A percentile compares a stretch with the other conserved stretches of the same genome.
phyloP scores from a whole-genome alignment of 352 stramenopile genomes.

The Phytophthora podocarpi region DNA sequence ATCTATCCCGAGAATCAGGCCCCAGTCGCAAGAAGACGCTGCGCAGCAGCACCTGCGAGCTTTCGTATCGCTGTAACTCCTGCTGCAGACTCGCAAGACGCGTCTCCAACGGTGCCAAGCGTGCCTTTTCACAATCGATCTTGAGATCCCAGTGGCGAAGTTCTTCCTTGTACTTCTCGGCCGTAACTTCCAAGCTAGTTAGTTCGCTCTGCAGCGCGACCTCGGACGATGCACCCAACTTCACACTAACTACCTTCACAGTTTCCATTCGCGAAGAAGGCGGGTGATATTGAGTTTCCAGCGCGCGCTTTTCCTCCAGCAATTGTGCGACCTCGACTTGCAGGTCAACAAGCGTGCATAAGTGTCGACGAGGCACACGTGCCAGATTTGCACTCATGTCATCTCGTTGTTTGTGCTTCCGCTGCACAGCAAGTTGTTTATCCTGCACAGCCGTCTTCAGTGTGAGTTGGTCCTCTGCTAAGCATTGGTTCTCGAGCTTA shows the following conservation, averaged over 20 bases:
- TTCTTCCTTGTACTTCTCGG: slow-evolving; percentile 44
- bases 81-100: slow-evolving; percentile 36
- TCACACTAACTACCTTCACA: not conserved
- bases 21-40: slow-evolving; percentile 36
- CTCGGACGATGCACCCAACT: slow-evolving; percentile 6
- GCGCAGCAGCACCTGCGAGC: slow-evolving; percentile 32
- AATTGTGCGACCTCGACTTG: slow-evolving; percentile 58
- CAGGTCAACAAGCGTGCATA: slow-evolving; percentile 55
- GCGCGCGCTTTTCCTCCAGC: slow-evolving; percentile 46
- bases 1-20: slow-evolving; percentile 15
- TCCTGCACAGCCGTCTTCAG: slow-evolving; percentile 39
- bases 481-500: slow-evolving; percentile 48
- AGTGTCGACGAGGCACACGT: slow-evolving; percentile 47
- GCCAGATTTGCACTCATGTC: slow-evolving; percentile 38
- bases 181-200: slow-evolving; percentile 35
- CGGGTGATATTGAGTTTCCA: slow-evolving; percentile 35
- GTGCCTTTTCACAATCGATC: slow-evolving; percentile 55
- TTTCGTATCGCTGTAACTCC: slow-evolving; percentile 27
- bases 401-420: slow-evolving; percentile 37
- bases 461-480: slow-evolving; percentile 36
- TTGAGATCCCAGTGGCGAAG: slow-evolving; percentile 44
- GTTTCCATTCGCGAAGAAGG: not conserved
- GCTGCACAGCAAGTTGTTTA: slow-evolving; percentile 20
- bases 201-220: slow-evolving; percentile 53
- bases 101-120: slow-evolving; percentile 40